Percentiles rank a stretch among this genome's conserved stretches.
Conservation (phyloP, 805 yeast species). For the Spathaspora boniae region DNA sequence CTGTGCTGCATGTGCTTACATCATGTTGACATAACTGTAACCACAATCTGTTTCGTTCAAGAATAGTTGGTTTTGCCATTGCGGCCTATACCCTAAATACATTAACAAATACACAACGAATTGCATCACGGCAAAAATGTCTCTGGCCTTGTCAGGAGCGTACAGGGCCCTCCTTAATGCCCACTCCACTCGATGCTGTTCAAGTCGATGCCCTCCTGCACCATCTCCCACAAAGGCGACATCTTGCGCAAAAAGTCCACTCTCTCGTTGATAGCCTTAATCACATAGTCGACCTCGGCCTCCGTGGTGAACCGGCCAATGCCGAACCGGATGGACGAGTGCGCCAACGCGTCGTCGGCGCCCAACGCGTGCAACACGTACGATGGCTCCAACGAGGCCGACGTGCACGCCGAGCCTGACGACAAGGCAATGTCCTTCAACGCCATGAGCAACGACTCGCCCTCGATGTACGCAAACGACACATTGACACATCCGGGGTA, state of each 20-base stretch:
- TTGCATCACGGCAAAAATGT: background rate
- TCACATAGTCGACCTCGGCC: slow-evolving; percentile 90
- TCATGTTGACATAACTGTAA: too few species aligned
- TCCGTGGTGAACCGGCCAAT: slow-evolving; percentile 97
- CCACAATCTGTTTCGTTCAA: too few species aligned
- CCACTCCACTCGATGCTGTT: slow-evolving; percentile 97
- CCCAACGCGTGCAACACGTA: slow-evolving; percentile 96
- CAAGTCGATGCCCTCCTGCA: slow-evolving; percentile 95
- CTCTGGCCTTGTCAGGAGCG: slow-evolving; percentile 1
- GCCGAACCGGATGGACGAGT: slow-evolving; percentile 96
- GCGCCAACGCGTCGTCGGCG: slow-evolving; percentile 97
- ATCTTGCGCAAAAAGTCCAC: slow-evolving; percentile 88
- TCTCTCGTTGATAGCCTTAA: slow-evolving; percentile 82
- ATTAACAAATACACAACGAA: background rate
- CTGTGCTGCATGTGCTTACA: too few species aligned
- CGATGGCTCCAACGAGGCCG: slow-evolving; percentile 96
- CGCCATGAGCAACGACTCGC: slow-evolving; percentile 97
- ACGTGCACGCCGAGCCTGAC: slow-evolving; percentile 98
- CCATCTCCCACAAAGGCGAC: slow-evolving; percentile 99
- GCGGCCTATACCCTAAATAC: too few species aligned
- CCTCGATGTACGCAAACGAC: slow-evolving; percentile 96
- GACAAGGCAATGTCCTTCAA: slow-evolving; percentile 93
- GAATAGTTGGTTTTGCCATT: too few species aligned
- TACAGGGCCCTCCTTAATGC: slow-evolving; percentile 51
- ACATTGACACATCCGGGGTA: slow-evolving; percentile 95